A percentile compares a stretch with the other conserved stretches of the same genome.
Evolutionary conservation across 306 rosid species (phyloP).

Genomic region (Prinsepia uniflora): DNA sequence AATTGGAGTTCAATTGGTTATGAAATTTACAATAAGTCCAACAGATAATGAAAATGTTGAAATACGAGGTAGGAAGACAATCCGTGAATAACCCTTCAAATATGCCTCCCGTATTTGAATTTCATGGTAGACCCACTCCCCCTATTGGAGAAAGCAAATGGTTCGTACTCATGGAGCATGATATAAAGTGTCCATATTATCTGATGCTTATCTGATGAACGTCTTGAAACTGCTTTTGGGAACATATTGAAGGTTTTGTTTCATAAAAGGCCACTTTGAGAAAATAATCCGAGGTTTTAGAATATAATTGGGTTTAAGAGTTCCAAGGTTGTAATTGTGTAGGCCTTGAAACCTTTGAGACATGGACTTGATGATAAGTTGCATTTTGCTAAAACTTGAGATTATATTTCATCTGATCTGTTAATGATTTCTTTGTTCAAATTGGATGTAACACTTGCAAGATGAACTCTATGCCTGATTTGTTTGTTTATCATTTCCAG

Average conservation of each 20-base stretch:
- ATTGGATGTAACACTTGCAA: neutral
- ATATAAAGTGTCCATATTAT: neutral
- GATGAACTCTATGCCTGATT: neutral
- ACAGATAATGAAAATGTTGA: neutral
- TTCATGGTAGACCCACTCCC: neutral
- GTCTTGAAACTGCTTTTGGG: neutral
- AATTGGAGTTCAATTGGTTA: neutral
- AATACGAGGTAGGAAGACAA: neutral
- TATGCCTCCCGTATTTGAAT: no score
- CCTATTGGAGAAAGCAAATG: neutral
- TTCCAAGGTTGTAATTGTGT: neutral
- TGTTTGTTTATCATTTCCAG: constrained; percentile 18
- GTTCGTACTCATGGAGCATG: neutral
- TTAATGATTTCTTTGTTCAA: neutral
- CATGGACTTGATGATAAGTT: neutral
- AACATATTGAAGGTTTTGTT: neutral
- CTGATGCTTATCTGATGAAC: neutral
- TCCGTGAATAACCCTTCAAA: neutral
- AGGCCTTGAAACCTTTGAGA: neutral
- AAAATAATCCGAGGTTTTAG: neutral
- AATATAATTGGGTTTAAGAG: neutral
- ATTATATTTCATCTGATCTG: neutral
- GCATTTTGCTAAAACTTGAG: neutral
- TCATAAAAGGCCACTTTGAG: neutral
- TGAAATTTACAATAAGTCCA: neutral